Evolutionary conservation across 1,284 basidiomycete species (phyloP), one percentile per base, ranked within the genome.

Genomic region (Trichosporon ovoides): DNA sequence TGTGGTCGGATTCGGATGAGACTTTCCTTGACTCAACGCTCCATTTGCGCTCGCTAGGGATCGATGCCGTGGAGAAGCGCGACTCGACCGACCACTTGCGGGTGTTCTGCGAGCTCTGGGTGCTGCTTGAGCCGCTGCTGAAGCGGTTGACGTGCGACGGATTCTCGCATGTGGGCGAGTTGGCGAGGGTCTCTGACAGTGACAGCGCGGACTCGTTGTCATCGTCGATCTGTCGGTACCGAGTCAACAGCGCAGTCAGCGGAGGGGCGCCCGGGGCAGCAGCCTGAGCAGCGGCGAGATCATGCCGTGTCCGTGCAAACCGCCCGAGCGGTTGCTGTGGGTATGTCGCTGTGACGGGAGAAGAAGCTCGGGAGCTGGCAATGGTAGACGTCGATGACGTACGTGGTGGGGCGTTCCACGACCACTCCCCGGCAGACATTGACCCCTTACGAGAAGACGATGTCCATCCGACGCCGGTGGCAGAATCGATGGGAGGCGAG

Each of bases 241-340:
- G 62, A 33, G 64, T 60, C 18, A 67, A 54, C 5, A 67, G 59
- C 1, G 62, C 52, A 2, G 64, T 57, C 18, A 67, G 58, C 3
- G 60, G 56, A 11, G 50, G 38, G 4, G 60, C 55, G 13, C 53
- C 52, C 13, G 61, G 58, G 28, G 56, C 53, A 14, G 58, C 58
- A 13, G 61, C 58, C 50, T 60, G 61, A 3, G 58, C 58, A 2
- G 58, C 61, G 3, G 61, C 61, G 10, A 58, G 48, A 35, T 63
- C 69, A 52, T 69, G 64, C 12, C 68, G 64, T 10, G 70, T 67
- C 52, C 68, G 70, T 12, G 68, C 64, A 49, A 72, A 72, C 14
- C 70, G 63, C 4, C 70, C 70, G 3, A 67, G 59, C 13, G 53
- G 56, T 50, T 43, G 48, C 56, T 38, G 55, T 31, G 49, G 55